Evolutionary conservation across 2,329 filamentous ascomycete species (phyloP), one percentile per base, ranked within the genome.

Genomic region (Aureobasidium uvarum): DNA sequence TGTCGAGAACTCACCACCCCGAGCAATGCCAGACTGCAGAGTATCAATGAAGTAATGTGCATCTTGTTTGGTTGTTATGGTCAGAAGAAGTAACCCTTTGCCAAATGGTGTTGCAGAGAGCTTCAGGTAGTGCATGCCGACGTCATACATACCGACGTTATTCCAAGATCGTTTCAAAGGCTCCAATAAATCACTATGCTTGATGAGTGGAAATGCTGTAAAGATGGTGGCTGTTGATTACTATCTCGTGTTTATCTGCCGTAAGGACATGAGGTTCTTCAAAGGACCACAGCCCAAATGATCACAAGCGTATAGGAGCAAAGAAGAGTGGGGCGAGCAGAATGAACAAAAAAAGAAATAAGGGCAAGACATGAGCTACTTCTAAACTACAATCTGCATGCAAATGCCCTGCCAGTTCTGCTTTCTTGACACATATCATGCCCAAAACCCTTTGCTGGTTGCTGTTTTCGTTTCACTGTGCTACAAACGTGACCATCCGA

Each of bases 321-420:
- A 36, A 39, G 16, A 20, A 39, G 51, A 41, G 14, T 11, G 33
- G 11, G 14, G n/a, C 18, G 45, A 23, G 38, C 20, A 45, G 14
- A 25, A 43, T 52, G 48, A 63, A 54, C 33, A 63, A 63, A 62
- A 56, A 46, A 64, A 55, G 56, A 58, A 64, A 56, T 38, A 56
- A 58, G 43, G 63, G 63, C 63, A 65, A 59, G 36, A 65, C 63
- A 65, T 56, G 54, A 65, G 60, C 46, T 65, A 65, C 52, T 59
- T 65, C 51, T 65, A 65, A 52, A 65, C 63, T 65, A 65, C 63
- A 65, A 65, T 59, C 39, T 62, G 51, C 60, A 62, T 59, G 60
- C 48, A 50, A 62, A 66, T 65, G 55, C 52, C 59, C 55, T 66
- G 58, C 64, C 51, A 54, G 43, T 55, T 63, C 58, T 38, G 39